Evolutionary conservation across 2,329 filamentous ascomycete species (phyloP).

Genomic region (Neonectria faginata): DNA sequence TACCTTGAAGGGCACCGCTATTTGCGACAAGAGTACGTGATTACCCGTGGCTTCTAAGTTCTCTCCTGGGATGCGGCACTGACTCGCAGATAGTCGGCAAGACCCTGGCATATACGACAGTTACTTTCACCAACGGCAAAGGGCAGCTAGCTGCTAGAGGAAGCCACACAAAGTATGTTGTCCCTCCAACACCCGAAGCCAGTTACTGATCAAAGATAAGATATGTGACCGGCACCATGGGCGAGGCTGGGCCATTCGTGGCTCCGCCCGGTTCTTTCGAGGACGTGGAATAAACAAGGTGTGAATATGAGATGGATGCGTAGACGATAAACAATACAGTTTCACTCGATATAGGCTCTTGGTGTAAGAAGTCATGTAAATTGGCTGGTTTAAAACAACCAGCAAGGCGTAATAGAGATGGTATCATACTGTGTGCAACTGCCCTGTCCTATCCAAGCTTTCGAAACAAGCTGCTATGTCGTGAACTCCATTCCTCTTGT

Average conservation of each 20-base stretch:
- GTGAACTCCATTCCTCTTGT: constrained; percentile 2
- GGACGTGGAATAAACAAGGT: constrained; percentile 48
- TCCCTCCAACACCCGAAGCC: background rate
- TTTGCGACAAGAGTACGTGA: constrained; percentile 70
- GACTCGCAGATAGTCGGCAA: constrained; percentile 65
- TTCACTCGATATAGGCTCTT: background rate
- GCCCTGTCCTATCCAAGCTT: constrained; percentile 4
- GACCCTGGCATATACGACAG: constrained; percentile 70
- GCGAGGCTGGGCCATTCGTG: constrained; percentile 52
- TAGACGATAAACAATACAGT: background rate
- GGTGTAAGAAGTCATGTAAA: constrained; percentile 13
- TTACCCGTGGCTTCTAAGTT: background rate
- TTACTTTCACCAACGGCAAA: constrained; percentile 69
- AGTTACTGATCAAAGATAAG: constrained; percentile 44
- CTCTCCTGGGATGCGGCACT: constrained; percentile 7
- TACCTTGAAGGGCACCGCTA: constrained; percentile 65
- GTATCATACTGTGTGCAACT: constrained; percentile 35
- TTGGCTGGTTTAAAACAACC: constrained; percentile 10
- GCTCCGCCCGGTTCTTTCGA: constrained; percentile 51
- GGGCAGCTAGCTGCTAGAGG: constrained; percentile 71
- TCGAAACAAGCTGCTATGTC: constrained; percentile 1
- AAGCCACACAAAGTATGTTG: constrained; percentile 72
- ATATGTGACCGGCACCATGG: constrained; percentile 56
- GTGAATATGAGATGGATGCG: background rate
- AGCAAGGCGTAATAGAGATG: constrained; percentile 34